These are phyloP conservation scores for Penicillium coprophilum DNA, from an alignment of 495 filamentous ascomycete genomes.

Conservation along the genomic window DNA sequence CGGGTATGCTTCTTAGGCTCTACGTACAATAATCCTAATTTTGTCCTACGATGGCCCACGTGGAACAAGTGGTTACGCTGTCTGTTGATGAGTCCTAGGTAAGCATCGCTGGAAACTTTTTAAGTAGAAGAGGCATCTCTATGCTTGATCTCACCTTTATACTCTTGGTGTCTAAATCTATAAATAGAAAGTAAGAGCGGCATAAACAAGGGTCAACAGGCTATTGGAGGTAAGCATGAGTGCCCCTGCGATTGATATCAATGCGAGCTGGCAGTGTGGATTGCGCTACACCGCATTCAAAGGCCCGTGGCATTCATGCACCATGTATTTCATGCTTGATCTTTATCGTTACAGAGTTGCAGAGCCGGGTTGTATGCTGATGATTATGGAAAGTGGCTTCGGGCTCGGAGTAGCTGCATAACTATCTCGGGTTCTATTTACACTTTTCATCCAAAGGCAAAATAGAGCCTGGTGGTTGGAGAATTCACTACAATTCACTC, in stretches of 20 bases:
- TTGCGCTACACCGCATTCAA: neutral
- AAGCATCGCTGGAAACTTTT: neutral
- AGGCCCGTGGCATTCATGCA: neutral
- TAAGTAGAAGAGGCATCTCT: neutral
- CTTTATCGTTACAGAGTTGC: neutral
- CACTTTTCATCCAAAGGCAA: neutral
- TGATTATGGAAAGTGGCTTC: neutral
- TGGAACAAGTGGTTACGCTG: neutral
- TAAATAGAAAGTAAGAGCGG: neutral
- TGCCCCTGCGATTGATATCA: neutral
- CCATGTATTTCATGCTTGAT: neutral
- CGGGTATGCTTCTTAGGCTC: neutral
- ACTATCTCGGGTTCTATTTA: neutral
- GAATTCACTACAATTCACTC: neutral
- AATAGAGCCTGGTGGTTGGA: neutral
- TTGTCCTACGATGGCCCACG: neutral
- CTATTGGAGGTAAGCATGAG: neutral
- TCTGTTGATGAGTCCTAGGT: neutral
- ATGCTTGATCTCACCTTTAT: neutral
- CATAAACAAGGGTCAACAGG: neutral
- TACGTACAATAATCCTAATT: neutral
- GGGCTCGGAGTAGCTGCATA: constrained; percentile 3
- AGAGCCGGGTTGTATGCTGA: constrained; percentile 5
- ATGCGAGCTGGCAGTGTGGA: neutral
- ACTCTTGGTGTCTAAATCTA: neutral